A percentile compares a stretch with the other conserved stretches of the same genome.
Evolutionary conservation across 108 stramenopile genomes (phyloP).

Genomic region (Licmophora abbreviata): DNA sequence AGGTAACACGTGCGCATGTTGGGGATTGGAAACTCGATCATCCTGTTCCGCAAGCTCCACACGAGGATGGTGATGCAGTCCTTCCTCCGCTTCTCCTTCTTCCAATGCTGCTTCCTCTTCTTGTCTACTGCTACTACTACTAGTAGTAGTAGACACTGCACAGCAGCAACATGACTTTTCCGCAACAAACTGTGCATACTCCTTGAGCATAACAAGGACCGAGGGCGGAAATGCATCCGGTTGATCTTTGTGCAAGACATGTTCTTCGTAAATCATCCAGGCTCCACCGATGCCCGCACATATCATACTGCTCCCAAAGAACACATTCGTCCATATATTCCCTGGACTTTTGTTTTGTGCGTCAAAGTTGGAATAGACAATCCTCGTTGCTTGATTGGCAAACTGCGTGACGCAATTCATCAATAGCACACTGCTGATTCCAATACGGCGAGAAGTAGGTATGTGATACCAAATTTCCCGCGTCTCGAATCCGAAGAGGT

Average conservation of each 20-base stretch:
- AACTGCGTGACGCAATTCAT: constrained; percentile 16
- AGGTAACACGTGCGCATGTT: too few species aligned
- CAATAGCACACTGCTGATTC: constrained; percentile 5
- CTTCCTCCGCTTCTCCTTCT: too few species aligned
- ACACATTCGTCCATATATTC: constrained; percentile 16
- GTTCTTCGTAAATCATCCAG: neutral
- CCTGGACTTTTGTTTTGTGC: constrained; percentile 5
- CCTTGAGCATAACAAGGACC: too few species aligned
- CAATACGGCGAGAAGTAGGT: neutral
- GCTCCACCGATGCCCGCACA: constrained; percentile 4
- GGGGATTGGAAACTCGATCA: too few species aligned
- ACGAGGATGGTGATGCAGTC: too few species aligned
- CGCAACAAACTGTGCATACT: too few species aligned
- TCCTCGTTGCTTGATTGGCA: constrained; percentile 18
- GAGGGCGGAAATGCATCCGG: neutral
- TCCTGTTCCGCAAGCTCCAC: too few species aligned
- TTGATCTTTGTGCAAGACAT: neutral
- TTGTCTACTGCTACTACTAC: too few species aligned
- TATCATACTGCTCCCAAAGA: constrained; percentile 10
- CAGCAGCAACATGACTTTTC: too few species aligned
- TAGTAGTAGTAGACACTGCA: too few species aligned
- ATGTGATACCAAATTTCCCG: constrained; percentile 21
- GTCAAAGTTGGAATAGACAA: constrained; percentile 14
- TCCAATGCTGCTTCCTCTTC: too few species aligned
- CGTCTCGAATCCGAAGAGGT: constrained; percentile 15